phyloP scores from a whole-genome alignment of 2,329 filamentous ascomycete species.

The Nectriaceae sp. region DNA sequence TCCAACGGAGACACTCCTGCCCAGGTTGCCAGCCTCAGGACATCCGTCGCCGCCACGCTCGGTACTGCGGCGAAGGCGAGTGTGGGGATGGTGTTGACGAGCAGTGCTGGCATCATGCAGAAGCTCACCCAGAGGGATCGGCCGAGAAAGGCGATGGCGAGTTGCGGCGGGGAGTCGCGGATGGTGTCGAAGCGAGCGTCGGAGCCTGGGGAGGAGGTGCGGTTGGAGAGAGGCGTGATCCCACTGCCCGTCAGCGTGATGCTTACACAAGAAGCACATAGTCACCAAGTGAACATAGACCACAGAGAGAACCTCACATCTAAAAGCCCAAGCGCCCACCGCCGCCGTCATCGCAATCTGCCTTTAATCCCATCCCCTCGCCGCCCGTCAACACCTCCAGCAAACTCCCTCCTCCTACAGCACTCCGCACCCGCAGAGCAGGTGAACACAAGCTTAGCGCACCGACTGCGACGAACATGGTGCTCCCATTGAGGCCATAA shows the following conservation, averaged over 20 bases:
- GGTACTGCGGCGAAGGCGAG: constrained; percentile 46
- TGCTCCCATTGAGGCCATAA: too few species aligned
- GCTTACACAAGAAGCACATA: neutral
- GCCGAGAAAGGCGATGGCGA: constrained; percentile 44
- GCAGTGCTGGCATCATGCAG: constrained; percentile 65
- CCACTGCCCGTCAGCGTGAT: constrained; percentile 42
- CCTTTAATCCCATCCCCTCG: too few species aligned
- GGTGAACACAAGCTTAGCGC: too few species aligned
- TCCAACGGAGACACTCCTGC: constrained; percentile 62
- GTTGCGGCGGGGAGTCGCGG: constrained; percentile 36
- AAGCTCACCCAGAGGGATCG: constrained; percentile 70
- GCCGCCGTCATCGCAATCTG: too few species aligned
- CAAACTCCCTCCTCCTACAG: too few species aligned
- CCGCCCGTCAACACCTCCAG: too few species aligned
- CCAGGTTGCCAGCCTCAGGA: constrained; percentile 60
- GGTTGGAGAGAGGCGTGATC: constrained; percentile 61
- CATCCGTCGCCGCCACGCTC: constrained; percentile 51
- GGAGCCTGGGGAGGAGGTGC: constrained; percentile 59
- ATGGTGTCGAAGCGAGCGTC: constrained; percentile 54
- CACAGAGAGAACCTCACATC: constrained; percentile 46
- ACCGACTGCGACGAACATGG: too few species aligned
- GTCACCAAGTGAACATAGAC: too few species aligned
- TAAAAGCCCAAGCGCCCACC: constrained; percentile 61
- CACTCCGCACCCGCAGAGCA: too few species aligned
- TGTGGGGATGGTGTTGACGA: constrained; percentile 62